Evolutionary conservation across 495 filamentous ascomycete genomes (phyloP).

Genomic region (Recurvomyces mirabilis): DNA sequence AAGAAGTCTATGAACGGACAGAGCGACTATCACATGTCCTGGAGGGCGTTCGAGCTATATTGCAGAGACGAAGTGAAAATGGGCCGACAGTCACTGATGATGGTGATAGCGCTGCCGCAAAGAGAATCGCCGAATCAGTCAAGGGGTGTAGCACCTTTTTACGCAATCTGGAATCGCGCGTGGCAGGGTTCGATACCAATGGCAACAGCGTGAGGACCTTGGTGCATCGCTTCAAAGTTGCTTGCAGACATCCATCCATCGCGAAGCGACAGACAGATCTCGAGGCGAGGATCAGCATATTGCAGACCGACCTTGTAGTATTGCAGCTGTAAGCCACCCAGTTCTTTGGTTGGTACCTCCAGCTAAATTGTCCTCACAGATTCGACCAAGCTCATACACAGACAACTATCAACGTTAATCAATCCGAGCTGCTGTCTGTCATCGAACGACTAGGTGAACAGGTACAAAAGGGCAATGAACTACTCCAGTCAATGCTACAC

Average conservation of each 20-base stretch:
- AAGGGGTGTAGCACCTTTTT: background rate
- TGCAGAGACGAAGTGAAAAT: background rate
- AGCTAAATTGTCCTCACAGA: background rate
- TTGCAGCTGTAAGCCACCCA: conserved; percentile 5
- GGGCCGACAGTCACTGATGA: background rate
- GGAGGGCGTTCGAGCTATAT: conserved; percentile 2
- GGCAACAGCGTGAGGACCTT: background rate
- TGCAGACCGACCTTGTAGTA: conserved; percentile 8
- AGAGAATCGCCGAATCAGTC: conserved; percentile 1
- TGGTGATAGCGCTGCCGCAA: background rate
- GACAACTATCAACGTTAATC: background rate
- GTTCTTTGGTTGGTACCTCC: background rate
- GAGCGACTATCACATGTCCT: conserved; percentile 4
- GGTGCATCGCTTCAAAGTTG: conserved; percentile 3
- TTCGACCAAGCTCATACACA: background rate
- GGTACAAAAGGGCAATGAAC: background rate
- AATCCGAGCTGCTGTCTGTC: background rate
- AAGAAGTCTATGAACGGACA: background rate
- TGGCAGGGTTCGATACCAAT: conserved; percentile 1
- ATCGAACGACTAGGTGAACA: background rate
- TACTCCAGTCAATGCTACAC: background rate
- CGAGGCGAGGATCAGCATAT: background rate
- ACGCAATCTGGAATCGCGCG: background rate
- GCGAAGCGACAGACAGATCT: background rate
- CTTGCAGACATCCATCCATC: background rate